Conservation (phyloP, 805 yeast genomes). For the Novakomyces olei region DNA sequence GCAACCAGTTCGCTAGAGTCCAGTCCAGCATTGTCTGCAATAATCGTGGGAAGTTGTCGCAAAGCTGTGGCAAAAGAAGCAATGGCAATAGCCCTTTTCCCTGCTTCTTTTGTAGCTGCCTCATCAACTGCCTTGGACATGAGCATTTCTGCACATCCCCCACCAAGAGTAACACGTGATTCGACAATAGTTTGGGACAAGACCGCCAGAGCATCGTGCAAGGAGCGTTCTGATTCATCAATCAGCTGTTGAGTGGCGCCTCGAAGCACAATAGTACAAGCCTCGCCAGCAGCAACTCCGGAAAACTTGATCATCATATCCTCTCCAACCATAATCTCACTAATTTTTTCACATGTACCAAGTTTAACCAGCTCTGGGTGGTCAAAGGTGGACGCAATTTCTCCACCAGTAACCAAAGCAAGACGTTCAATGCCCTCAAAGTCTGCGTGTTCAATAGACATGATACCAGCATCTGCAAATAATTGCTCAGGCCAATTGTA, state of each 20-base stretch:
- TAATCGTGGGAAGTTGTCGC: constrained; percentile 81
- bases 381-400: constrained; percentile 91
- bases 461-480: constrained; percentile 67
- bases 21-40: constrained; percentile 93
- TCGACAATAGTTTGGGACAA: constrained; percentile 84
- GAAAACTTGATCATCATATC: constrained; percentile 69
- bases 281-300: constrained; percentile 91
- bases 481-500: constrained; percentile 96
- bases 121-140: constrained; percentile 95
- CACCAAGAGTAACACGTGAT: constrained; percentile 80
- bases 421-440: constrained; percentile 94
- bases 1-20: constrained; percentile 85
- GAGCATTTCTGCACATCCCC: constrained; percentile 86
- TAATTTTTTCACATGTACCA: constrained; percentile 75
- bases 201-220: constrained; percentile 91
- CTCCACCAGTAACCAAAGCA: constrained; percentile 94
- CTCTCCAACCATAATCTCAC: constrained; percentile 85
- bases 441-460: constrained; percentile 93
- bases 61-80: constrained; percentile 87
- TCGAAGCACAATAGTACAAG: constrained; percentile 84
- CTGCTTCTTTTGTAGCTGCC: constrained; percentile 74
- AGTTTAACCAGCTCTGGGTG: constrained; percentile 65
- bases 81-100: constrained; percentile 82
- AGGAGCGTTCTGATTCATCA: constrained; percentile 90
- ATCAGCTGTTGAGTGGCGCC: constrained; percentile 95